Percentiles rank a stretch among this genome's conserved stretches.
Conservation (phyloP, 176 grass and related monocot genomes). For the Leersia perrieri region DNA sequence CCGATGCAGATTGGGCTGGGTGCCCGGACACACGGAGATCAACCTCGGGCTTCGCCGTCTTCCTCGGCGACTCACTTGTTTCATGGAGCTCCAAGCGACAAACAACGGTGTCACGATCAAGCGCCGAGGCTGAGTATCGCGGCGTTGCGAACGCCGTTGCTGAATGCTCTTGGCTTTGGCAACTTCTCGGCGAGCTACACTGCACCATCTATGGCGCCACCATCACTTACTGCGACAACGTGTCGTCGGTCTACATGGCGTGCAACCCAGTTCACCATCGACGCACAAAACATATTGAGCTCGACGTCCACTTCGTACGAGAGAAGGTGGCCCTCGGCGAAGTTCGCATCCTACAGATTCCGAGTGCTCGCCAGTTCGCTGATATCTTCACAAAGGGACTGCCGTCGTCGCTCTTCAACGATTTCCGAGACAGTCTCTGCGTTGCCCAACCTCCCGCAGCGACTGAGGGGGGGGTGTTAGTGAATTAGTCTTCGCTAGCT, state of each 20-base stretch:
- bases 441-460: too few species aligned
- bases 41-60: not conserved
- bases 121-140: not conserved
- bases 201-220: not conserved
- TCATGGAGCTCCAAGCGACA: not conserved
- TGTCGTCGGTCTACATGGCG: not conserved
- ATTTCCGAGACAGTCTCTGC: too few species aligned
- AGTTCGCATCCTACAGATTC: not conserved
- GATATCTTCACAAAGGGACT: too few species aligned
- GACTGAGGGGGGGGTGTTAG: too few species aligned
- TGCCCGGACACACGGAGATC: not conserved
- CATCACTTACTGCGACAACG: not conserved
- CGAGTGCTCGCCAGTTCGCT: not conserved
- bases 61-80: not conserved
- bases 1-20: not conserved
- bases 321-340: not conserved
- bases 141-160: not conserved
- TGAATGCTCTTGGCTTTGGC: not conserved
- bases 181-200: not conserved
- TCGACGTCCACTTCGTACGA: not conserved
- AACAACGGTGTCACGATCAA: not conserved
- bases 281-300: conserved; percentile 5
- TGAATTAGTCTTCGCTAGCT: too few species aligned
- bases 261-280: not conserved
- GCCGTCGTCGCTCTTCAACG: too few species aligned